A percentile compares a stretch with the other conserved stretches of the same genome.
Evolutionary conservation across 2,329 filamentous ascomycete species (phyloP).

Genomic region (Curvularia spicifera): DNA sequence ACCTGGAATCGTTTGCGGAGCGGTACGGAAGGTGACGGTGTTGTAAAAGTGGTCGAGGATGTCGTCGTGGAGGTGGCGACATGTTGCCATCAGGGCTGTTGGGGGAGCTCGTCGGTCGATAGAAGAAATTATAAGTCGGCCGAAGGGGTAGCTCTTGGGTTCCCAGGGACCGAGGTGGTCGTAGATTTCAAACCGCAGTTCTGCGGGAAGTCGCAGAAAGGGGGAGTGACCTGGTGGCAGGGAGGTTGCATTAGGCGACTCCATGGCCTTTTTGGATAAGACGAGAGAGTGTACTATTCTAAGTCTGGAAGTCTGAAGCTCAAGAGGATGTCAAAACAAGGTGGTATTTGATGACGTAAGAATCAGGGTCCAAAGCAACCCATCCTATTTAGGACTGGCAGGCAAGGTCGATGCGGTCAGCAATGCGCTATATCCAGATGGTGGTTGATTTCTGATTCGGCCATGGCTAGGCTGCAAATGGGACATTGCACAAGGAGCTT

Average conservation of each 20-base stretch:
- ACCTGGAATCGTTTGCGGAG: constrained; percentile 8
- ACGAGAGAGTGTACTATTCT: no score
- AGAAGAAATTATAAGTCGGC: constrained; percentile 17
- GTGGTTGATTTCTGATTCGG: constrained; percentile 47
- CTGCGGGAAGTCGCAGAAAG: constrained; percentile 20
- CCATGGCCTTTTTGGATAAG: not conserved
- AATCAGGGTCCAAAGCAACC: constrained; percentile 6
- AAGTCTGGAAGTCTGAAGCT: not conserved
- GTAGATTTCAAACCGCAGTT: constrained; percentile 27
- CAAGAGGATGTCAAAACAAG: not conserved
- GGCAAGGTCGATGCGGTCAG: not conserved
- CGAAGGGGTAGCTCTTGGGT: constrained; percentile 24
- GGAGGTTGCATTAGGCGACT: not conserved
- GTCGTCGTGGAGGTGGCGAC: constrained; percentile 17
- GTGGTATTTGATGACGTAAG: constrained; percentile 18
- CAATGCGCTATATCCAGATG: constrained; percentile 49
- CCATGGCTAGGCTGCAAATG: constrained; percentile 44
- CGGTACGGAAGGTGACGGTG: constrained; percentile 22
- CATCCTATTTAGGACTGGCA: not conserved
- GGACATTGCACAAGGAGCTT: constrained; percentile 47
- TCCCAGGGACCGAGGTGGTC: constrained; percentile 14
- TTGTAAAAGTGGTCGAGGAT: constrained; percentile 22
- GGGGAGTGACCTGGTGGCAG: not conserved
- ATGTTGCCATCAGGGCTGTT: constrained; percentile 16
- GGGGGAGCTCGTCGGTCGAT: constrained; percentile 21